Evolutionary conservation across 139 green algal genomes (phyloP).

Genomic region (Micractinium sp.): DNA sequence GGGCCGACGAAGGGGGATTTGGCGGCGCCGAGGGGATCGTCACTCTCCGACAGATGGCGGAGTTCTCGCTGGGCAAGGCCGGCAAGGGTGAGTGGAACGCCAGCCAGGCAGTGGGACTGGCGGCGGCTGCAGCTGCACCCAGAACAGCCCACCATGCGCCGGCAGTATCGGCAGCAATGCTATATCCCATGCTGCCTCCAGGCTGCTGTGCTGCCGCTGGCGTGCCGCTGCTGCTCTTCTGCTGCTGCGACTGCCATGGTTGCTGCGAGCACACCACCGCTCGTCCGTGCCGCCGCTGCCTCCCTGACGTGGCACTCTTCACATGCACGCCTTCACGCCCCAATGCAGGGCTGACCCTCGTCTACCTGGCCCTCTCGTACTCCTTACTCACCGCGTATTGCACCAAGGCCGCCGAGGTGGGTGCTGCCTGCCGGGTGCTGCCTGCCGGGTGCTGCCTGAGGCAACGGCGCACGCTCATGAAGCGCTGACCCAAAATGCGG

Average conservation of each 20-base stretch:
- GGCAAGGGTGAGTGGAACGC: slow-evolving; percentile 29
- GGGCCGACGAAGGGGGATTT: background rate
- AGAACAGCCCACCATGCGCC: too few relatives aligned
- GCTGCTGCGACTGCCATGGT: background rate
- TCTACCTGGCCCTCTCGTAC: slow-evolving; percentile 71
- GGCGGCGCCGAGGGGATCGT: slow-evolving; percentile 43
- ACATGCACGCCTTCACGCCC: background rate
- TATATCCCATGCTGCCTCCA: too few relatives aligned
- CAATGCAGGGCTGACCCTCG: slow-evolving; percentile 23
- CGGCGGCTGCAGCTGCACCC: too few relatives aligned
- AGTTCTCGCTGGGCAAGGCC: slow-evolving; percentile 55
- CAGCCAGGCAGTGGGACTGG: too few relatives aligned
- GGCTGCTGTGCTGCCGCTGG: too few relatives aligned
- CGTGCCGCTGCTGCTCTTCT: background rate
- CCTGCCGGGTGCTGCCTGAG: background rate
- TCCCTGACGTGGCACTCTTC: background rate
- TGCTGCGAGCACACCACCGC: background rate
- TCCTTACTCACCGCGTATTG: slow-evolving; percentile 76
- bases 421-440: too few relatives aligned
- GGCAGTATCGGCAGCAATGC: too few relatives aligned
- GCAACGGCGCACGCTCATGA: background rate
- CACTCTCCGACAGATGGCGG: slow-evolving; percentile 69
- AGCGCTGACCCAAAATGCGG: background rate
- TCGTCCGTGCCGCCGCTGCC: background rate
- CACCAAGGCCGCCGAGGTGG: slow-evolving; percentile 60